These are phyloP conservation scores for Oryza nivara DNA, from an alignment of 176 grass and related monocot species.

Conservation along the genomic window DNA sequence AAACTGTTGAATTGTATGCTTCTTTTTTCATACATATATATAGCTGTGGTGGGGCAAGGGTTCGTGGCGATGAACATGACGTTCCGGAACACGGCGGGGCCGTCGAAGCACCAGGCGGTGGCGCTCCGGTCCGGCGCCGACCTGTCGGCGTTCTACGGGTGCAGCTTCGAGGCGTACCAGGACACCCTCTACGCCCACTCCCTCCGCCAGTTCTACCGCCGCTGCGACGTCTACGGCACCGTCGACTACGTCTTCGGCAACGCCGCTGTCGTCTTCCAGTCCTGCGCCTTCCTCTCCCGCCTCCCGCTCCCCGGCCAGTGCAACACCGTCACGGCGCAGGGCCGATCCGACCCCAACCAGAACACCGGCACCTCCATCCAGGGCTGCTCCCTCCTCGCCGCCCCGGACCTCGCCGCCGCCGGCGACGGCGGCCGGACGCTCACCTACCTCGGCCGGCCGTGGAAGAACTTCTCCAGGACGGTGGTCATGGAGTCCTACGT, in stretches of 20 bases:
- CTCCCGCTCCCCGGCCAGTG: conserved; percentile 67
- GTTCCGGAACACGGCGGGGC: conserved; percentile 68
- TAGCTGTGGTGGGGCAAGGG: conserved; percentile 66
- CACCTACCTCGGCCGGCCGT: conserved; percentile 59
- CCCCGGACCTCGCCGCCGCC: conserved; percentile 56
- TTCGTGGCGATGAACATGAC: conserved; percentile 82
- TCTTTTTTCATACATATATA: no score
- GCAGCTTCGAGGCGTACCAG: conserved; percentile 80
- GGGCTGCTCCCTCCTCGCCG: conserved; percentile 43
- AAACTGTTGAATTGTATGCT: no score
- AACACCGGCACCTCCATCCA: conserved; percentile 83
- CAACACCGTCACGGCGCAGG: conserved; percentile 84
- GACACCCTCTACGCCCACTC: conserved; percentile 88
- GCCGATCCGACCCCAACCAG: conserved; percentile 74
- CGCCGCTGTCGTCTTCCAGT: conserved; percentile 75
- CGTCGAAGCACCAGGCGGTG: conserved; percentile 70
- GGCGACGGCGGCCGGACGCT: conserved; percentile 14
- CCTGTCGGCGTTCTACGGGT: conserved; percentile 63
- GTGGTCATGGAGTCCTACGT: conserved; percentile 68
- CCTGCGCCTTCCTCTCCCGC: conserved; percentile 67
- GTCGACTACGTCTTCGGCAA: conserved; percentile 89
- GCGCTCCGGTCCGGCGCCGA: conserved; percentile 65
- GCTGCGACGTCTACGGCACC: conserved; percentile 71
- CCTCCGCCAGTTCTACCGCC: conserved; percentile 77
- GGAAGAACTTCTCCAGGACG: conserved; percentile 70